phyloP scores from a whole-genome alignment of 768 basidiomycete species.

The Exidia glandulosa region DNA sequence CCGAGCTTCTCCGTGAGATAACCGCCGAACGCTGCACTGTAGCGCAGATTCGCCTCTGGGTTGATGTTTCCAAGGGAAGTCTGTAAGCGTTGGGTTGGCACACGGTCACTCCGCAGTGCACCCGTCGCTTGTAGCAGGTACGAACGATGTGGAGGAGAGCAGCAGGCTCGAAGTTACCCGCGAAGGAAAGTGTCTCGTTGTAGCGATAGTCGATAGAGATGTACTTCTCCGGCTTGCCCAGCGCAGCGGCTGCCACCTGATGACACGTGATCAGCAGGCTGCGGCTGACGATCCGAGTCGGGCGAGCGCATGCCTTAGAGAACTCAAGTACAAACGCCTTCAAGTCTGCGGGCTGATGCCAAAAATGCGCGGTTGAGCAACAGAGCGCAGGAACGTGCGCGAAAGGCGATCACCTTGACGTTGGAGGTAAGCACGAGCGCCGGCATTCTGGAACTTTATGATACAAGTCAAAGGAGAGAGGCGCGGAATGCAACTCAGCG shows the following conservation, averaged over 20 bases:
- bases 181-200: constrained; percentile 51
- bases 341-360: constrained; percentile 16
- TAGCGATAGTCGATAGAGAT: constrained; percentile 45
- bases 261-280: neutral
- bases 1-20: constrained; percentile 47
- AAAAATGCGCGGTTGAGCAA: neutral
- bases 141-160: constrained; percentile 49
- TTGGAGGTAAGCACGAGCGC: constrained; percentile 29
- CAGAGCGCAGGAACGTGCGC: neutral
- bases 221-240: constrained; percentile 43
- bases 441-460: constrained; percentile 20
- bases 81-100: constrained; percentile 21
- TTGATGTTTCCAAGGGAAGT: constrained; percentile 46
- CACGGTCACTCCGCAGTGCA: neutral
- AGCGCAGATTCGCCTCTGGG: constrained; percentile 34
- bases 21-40: constrained; percentile 43
- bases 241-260: constrained; percentile 41
- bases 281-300: neutral
- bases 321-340: constrained; percentile 36
- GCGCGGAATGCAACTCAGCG: no score
- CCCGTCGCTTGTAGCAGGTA: constrained; percentile 4
- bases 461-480: no score
- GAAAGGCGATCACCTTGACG: constrained; percentile 19
- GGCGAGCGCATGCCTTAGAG: constrained; percentile 34
- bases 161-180: constrained; percentile 55